Conservation (phyloP, 306 rosid genomes). For the Rubus parviflorus region DNA sequence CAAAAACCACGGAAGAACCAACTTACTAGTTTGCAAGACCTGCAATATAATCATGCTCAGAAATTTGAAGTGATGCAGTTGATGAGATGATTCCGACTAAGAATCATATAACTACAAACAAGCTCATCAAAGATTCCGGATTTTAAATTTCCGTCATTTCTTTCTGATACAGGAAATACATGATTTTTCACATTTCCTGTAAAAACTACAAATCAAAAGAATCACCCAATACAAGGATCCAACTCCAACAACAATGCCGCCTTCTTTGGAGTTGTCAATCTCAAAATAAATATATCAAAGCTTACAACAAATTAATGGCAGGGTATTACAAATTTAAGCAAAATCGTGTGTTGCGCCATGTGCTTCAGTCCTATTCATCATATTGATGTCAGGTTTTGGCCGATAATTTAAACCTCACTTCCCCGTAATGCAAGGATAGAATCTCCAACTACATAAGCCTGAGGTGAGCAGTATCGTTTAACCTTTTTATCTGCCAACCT, state of each 20-base stretch:
- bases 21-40: too few species aligned
- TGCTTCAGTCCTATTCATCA: conserved; percentile 13
- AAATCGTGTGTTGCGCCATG: conserved; percentile 13
- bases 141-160: conserved; percentile 12
- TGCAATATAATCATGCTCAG: too few species aligned
- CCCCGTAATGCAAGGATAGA: conserved; percentile 11
- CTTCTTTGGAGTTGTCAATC: conserved; percentile 42
- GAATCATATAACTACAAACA: background rate
- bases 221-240: conserved; percentile 46
- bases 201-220: conserved; percentile 50
- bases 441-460: conserved; percentile 66
- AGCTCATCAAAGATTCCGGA: background rate
- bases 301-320: conserved; percentile 44
- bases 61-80: too few species aligned
- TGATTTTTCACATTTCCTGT: conserved; percentile 27
- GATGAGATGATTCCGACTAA: too few species aligned
- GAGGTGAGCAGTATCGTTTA: conserved; percentile 91
- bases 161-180: conserved; percentile 22
- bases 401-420: conserved; percentile 18
- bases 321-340: conserved; percentile 24
- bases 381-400: conserved; percentile 17
- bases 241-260: conserved; percentile 30
- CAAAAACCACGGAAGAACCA: too few species aligned
- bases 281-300: conserved; percentile 40
- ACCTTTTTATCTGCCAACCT: conserved; percentile 93